A percentile compares a stretch with the other conserved stretches of the same genome.
Conservation (phyloP, 345 rosid genomes). For the Hirschfeldia incana region DNA sequence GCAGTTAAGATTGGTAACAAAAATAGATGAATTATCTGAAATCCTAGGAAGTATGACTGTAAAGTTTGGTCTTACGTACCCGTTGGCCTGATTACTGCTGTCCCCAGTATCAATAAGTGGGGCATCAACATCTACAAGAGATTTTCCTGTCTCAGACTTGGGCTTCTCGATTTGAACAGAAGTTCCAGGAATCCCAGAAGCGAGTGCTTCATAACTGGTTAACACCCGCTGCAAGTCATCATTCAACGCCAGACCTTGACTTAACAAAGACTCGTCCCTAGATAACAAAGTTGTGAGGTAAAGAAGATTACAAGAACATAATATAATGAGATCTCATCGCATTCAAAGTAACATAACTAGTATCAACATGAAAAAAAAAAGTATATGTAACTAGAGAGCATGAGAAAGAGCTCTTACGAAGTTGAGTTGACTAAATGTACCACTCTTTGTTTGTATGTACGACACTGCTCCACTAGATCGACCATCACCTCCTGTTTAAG, state of each 20-base stretch:
- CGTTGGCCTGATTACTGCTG: slow-evolving; percentile 49
- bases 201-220: slow-evolving; percentile 81
- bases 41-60: slow-evolving; percentile 15
- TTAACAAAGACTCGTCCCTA: slow-evolving; percentile 90
- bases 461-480: slow-evolving; percentile 97
- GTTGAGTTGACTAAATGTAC: slow-evolving; percentile 99
- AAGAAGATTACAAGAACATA: neutral
- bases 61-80: slow-evolving; percentile 33
- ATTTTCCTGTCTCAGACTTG: slow-evolving; percentile 55
- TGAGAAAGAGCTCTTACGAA: slow-evolving; percentile 57
- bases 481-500: slow-evolving; percentile 94
- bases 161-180: slow-evolving; percentile 50
- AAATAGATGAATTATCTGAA: too few species aligned
- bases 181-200: slow-evolving; percentile 62
- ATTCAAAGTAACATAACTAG: neutral
- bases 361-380: slow-evolving; percentile 12
- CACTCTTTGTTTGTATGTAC: slow-evolving; percentile 92
- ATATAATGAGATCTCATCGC: neutral
- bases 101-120: slow-evolving; percentile 82
- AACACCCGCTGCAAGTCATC: slow-evolving; percentile 96
- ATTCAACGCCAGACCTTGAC: slow-evolving; percentile 90
- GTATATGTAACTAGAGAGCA: slow-evolving; percentile 15
- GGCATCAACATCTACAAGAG: slow-evolving; percentile 59
- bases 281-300: slow-evolving; percentile 25
- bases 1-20: too few species aligned